Evolutionary conservation across 2,329 filamentous ascomycete species (phyloP), one percentile per base, ranked within the genome.

Genomic region (Whalleya microplaca): DNA sequence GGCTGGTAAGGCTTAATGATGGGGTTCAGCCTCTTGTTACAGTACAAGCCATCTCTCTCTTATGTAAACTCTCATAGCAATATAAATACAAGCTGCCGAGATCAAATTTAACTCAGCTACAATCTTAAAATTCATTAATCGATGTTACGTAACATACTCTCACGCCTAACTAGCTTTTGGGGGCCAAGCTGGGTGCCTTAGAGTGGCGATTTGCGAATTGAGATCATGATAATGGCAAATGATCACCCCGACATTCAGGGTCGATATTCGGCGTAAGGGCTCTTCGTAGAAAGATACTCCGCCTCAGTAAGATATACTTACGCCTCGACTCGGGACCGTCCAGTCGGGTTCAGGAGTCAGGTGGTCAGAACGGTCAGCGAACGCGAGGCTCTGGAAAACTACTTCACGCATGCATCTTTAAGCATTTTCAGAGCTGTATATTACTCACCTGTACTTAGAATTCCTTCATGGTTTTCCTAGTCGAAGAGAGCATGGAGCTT

Each of bases 371-470:
- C 9, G 23, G 23, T 4, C 9, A 27, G 9, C 23, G 23, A 27
- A 9, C 23, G n/a, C 29, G 45, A 53, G 59, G 56, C 59, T 55
- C 45, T 19, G 49, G 27, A 16, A 16, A 43, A 52, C 51, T 47
- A 20, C 45, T 45, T 42, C 6, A 53, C 54, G 32, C 53, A 45
- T 46, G 51, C 45, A 37, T 37, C 40, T 55, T 55, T 27, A 18
- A 55, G 43, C 40, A 45, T 40, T 46, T 48, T 46, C 44, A 23
- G 21, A 9, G 47, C 29, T 18, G 14, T 46, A 32, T 41, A 44
- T 40, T 41, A 40, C 49, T 52, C 41, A 40, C 43, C 51, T n/a
- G 45, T 48, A 43, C 27, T 55, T 44, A 29, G 20, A 32, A 48
- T 43, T 18, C 29, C 45, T 46, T 21, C 16, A 51, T 10, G 45